These are phyloP conservation scores for Aureobasidium sp. DNA, from an alignment of 2,329 filamentous ascomycete genomes.

Conservation along the genomic window DNA sequence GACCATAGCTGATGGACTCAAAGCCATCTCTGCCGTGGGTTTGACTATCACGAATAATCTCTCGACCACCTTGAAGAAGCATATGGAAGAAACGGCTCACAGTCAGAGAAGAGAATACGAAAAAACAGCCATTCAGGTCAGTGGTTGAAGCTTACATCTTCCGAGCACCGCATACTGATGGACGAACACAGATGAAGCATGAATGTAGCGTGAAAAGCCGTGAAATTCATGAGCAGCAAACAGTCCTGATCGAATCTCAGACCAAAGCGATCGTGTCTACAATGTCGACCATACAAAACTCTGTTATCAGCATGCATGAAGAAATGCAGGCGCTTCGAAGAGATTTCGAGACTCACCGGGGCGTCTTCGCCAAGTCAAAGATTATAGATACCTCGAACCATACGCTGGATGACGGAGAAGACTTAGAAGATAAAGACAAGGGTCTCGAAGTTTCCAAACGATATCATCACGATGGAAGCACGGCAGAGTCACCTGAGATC, in stretches of 20 bases:
- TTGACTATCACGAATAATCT: neutral
- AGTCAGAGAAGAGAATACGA: neutral
- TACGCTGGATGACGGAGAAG: too few species aligned
- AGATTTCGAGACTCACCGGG: neutral
- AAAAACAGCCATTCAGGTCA: too few species aligned
- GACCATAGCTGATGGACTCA: neutral
- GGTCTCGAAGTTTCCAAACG: too few species aligned
- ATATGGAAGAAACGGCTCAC: neutral
- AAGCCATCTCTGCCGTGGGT: neutral
- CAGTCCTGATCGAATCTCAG: neutral
- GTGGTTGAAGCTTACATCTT: neutral
- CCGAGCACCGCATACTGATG: neutral
- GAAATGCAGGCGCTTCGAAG: neutral
- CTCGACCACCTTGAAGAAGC: neutral
- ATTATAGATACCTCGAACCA: too few species aligned
- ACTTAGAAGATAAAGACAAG: too few species aligned
- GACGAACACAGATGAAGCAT: neutral
- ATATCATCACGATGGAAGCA: too few species aligned
- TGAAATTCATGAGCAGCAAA: neutral
- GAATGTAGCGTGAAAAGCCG: neutral
- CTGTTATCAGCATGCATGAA: neutral
- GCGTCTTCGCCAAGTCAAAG: neutral
- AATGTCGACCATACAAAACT: neutral
- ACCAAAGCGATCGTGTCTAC: neutral
- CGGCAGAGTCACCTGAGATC: too few species aligned